Evolutionary conservation across 176 grass and related monocot species (phyloP).

Genomic region (Triticum turgidum): DNA sequence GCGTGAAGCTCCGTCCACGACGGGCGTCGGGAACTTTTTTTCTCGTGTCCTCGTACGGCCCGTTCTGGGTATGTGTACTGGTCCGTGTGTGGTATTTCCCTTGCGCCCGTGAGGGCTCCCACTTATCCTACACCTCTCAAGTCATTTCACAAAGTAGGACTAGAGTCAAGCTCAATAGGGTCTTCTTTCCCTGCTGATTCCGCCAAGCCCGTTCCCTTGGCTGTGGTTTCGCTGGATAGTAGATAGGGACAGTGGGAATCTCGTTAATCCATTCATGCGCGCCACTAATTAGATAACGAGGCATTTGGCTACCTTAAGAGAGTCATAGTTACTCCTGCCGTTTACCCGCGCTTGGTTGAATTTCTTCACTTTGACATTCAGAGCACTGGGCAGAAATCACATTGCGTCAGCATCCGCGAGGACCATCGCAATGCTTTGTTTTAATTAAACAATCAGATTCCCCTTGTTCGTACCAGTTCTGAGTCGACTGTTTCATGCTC

Average conservation of each 20-base stretch:
- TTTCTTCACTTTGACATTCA: constrained; percentile 93
- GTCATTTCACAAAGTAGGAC: too few species aligned
- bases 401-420: constrained; percentile 64
- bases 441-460: constrained; percentile 83
- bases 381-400: constrained; percentile 72
- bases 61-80: too few species aligned
- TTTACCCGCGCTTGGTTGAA: constrained; percentile 72
- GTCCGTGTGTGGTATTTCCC: too few species aligned
- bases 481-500: constrained; percentile 56
- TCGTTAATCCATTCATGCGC: constrained; percentile 68
- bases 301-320: constrained; percentile 89
- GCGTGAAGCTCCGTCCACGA: too few species aligned
- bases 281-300: constrained; percentile 71
- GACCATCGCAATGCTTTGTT: constrained; percentile 88
- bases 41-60: too few species aligned
- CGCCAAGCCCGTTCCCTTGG: background rate
- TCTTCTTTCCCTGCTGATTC: background rate
- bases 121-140: too few species aligned
- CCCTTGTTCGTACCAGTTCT: constrained; percentile 69
- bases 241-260: constrained; percentile 38
- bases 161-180: background rate
- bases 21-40: too few species aligned
- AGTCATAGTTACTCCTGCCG: constrained; percentile 85
- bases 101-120: too few species aligned
- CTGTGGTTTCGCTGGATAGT: constrained; percentile 15